Percentiles rank a stretch among this genome's conserved stretches.
These are phyloP conservation scores for Erodium texanum DNA, from an alignment of 441 rosid genomes.

Conservation along the genomic window DNA sequence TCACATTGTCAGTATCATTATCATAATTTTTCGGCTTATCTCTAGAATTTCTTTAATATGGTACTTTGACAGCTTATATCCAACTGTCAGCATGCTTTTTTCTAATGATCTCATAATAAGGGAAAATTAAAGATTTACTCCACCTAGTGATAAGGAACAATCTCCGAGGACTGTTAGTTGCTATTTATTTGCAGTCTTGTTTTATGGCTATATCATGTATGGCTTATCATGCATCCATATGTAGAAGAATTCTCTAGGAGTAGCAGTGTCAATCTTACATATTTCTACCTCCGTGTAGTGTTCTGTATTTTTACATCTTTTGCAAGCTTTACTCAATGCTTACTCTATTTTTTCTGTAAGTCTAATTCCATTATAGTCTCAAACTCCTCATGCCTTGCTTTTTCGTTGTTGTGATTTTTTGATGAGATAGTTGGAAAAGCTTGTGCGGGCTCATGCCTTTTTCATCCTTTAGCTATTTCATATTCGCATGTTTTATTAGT, in stretches of 20 bases:
- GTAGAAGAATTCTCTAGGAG: not conserved
- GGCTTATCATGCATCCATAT: not conserved
- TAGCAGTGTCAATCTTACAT: not conserved
- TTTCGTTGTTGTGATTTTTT: not conserved
- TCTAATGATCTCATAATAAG: not conserved
- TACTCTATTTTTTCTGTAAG: not conserved
- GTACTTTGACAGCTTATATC: not conserved
- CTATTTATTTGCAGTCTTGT: no score
- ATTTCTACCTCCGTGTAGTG: not conserved
- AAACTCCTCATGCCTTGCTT: not conserved
- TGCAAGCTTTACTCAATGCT: not conserved
- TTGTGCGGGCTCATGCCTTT: not conserved
- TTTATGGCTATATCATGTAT: not conserved
- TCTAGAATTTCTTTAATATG: not conserved
- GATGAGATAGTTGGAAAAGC: not conserved
- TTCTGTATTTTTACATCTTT: not conserved
- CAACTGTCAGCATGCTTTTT: not conserved
- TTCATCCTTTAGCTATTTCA: not conserved
- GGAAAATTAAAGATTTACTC: not conserved
- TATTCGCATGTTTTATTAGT: slow-evolving; percentile 6
- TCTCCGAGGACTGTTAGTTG: no score
- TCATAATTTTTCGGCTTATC: not conserved
- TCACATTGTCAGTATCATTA: not conserved
- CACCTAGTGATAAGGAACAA: not conserved
- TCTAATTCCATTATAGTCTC: not conserved